These are phyloP conservation scores for Apiospora marii DNA, from an alignment of 2,329 filamentous ascomycete species.

Conservation along the genomic window DNA sequence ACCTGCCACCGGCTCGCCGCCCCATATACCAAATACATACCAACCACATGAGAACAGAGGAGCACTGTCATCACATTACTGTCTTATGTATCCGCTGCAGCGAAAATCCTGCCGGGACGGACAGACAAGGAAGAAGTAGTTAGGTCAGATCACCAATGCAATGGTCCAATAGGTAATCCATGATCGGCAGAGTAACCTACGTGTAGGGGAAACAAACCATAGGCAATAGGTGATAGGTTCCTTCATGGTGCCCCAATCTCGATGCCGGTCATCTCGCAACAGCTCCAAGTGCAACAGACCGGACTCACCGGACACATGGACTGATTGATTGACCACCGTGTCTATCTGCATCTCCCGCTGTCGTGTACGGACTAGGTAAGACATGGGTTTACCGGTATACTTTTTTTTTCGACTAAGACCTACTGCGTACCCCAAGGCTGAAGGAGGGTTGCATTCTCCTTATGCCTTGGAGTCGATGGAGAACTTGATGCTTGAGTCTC, in stretches of 20 bases:
- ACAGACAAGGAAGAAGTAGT: not conserved
- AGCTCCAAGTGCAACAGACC: not conserved
- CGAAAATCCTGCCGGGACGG: not conserved
- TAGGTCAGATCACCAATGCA: constrained; percentile 1
- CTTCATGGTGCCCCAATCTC: not conserved
- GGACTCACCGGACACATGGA: not conserved
- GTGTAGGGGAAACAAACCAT: too few relatives aligned
- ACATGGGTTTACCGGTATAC: not conserved
- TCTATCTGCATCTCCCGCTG: not conserved
- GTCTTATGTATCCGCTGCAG: not conserved
- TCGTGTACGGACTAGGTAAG: not conserved
- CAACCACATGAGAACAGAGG: not conserved
- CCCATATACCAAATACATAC: not conserved
- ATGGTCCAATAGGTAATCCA: not conserved
- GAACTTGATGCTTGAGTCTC: not conserved
- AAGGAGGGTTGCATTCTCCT: constrained; percentile 6
- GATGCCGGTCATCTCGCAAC: not conserved
- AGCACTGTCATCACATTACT: not conserved
- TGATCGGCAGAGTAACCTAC: not conserved
- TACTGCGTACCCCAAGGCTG: not conserved
- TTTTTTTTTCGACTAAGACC: not conserved
- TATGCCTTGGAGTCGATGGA: constrained; percentile 1
- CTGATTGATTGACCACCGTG: not conserved
- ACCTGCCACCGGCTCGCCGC: not conserved
- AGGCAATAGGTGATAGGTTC: too few relatives aligned